Conservation (phyloP, 768 basidiomycete genomes). For the Tylopilus subfusipes region DNA sequence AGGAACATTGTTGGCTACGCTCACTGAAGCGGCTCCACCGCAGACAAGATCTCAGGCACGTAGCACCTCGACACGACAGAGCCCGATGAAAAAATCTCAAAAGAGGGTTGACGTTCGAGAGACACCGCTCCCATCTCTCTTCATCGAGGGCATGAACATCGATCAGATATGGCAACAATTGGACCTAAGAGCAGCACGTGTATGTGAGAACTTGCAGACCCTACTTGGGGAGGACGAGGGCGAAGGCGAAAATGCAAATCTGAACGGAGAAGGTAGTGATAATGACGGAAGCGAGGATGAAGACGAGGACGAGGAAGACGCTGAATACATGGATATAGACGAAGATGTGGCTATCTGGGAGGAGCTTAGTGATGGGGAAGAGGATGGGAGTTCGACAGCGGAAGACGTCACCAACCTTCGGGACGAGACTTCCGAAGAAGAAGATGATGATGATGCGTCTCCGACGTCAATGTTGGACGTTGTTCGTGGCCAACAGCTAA, state of each 20-base stretch:
- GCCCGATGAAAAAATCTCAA: conserved; percentile 31
- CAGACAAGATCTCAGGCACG: conserved; percentile 68
- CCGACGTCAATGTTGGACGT: conserved; percentile 27
- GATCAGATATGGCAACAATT: conserved; percentile 95
- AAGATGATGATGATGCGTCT: conserved; percentile 31
- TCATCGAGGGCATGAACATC: conserved; percentile 71
- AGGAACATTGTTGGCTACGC: conserved; percentile 57
- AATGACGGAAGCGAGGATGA: conserved; percentile 27
- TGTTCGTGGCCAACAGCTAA: conserved; percentile 23
- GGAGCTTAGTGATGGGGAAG: conserved; percentile 23
- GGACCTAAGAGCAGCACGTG: conserved; percentile 69
- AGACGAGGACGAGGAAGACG: conserved; percentile 25
- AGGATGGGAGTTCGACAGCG: conserved; percentile 26
- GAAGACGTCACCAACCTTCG: conserved; percentile 32
- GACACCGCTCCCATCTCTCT: conserved; percentile 77
- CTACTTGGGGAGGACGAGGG: conserved; percentile 51
- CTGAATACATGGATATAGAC: conserved; percentile 29
- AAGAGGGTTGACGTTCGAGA: conserved; percentile 37
- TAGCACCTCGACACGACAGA: conserved; percentile 34
- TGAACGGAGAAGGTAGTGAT: conserved; percentile 12
- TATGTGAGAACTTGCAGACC: conserved; percentile 69
- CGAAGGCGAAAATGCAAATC: conserved; percentile 23
- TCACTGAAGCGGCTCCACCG: conserved; percentile 67
- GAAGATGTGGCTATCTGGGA: conserved; percentile 26
- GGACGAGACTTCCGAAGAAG: conserved; percentile 36